phyloP scores from a whole-genome alignment of 106 monocot genomes.

The Hemerocallis citrina region DNA sequence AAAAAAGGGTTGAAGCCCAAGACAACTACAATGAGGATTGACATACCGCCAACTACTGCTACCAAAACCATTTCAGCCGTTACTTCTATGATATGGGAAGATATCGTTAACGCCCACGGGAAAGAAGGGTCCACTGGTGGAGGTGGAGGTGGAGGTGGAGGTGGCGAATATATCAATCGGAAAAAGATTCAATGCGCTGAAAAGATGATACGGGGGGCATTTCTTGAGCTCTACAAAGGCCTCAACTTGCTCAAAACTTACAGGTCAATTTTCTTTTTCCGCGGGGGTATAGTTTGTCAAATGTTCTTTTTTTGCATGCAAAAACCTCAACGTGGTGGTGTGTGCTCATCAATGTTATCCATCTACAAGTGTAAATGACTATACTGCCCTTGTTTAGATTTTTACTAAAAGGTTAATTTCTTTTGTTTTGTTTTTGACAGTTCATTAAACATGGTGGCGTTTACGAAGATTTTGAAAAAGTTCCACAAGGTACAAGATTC shows the following conservation, averaged over 20 bases:
- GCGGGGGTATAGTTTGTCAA: neutral
- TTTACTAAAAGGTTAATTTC: neutral
- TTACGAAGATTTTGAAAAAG: conserved; percentile 91
- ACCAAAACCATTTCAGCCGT: conserved; percentile 51
- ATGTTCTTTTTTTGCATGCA: neutral
- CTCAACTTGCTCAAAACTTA: conserved; percentile 83
- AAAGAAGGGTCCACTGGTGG: conserved; percentile 49
- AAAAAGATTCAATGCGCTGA: conserved; percentile 93
- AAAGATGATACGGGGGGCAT: conserved; percentile 84
- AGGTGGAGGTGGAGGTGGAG: conserved; percentile 11
- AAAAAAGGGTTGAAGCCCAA: conserved; percentile 69
- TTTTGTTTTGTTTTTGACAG: conserved; percentile 23
- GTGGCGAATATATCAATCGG: conserved; percentile 50
- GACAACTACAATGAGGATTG: conserved; percentile 65
- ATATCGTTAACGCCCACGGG: conserved; percentile 52
- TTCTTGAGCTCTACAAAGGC: conserved; percentile 79
- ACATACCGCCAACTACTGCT: conserved; percentile 77
- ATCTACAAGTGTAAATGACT: no score
- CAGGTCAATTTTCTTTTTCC: no score
- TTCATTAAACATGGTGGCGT: conserved; percentile 82
- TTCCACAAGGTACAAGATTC: conserved; percentile 67
- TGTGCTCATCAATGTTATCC: no score
- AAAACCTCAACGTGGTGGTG: neutral
- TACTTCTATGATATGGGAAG: conserved; percentile 78
- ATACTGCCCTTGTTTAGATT: neutral